Conservation (phyloP, 805 yeast species). For the Cyberlindnera mrakii region DNA sequence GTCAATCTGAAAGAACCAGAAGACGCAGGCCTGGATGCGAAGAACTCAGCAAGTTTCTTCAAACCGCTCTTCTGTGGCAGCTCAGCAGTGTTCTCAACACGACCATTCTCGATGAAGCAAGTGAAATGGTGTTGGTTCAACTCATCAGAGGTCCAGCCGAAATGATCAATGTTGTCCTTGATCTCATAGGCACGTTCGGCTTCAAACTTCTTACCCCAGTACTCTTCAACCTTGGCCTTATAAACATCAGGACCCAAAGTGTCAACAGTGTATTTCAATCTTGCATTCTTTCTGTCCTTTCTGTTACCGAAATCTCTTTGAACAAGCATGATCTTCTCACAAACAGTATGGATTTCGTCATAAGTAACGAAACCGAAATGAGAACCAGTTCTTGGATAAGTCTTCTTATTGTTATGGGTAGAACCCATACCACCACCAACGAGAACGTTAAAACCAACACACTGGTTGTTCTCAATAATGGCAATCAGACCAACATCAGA, state of each 20-base stretch:
- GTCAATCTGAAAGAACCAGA: slow-evolving; percentile 88
- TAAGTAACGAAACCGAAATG: slow-evolving; percentile 68
- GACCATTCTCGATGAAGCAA: slow-evolving; percentile 91
- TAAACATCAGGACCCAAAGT: slow-evolving; percentile 86
- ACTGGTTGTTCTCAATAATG: slow-evolving; percentile 57
- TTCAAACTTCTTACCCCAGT: slow-evolving; percentile 70
- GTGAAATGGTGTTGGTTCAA: slow-evolving; percentile 84
- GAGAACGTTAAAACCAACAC: slow-evolving; percentile 77
- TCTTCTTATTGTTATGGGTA: slow-evolving; percentile 93
- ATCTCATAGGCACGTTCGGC: slow-evolving; percentile 69
- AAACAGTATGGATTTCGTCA: slow-evolving; percentile 67
- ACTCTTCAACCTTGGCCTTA: slow-evolving; percentile 75
- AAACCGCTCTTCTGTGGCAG: slow-evolving; percentile 87
- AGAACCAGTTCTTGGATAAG: slow-evolving; percentile 93
- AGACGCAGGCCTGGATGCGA: slow-evolving; percentile 41
- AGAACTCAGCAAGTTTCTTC: slow-evolving; percentile 65
- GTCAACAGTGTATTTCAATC: slow-evolving; percentile 94
- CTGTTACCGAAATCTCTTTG: slow-evolving; percentile 96
- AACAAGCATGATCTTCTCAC: slow-evolving; percentile 88
- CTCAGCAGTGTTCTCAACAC: slow-evolving; percentile 89
- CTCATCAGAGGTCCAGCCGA: slow-evolving; percentile 92
- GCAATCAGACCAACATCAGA: slow-evolving; percentile 92
- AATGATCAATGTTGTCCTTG: slow-evolving; percentile 82
- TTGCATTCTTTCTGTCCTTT: slow-evolving; percentile 93
- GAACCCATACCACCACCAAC: slow-evolving; percentile 99